Evolutionary conservation across 1,284 basidiomycete species (phyloP), one percentile per base, ranked within the genome.

Genomic region (Meira miltonrushii): DNA sequence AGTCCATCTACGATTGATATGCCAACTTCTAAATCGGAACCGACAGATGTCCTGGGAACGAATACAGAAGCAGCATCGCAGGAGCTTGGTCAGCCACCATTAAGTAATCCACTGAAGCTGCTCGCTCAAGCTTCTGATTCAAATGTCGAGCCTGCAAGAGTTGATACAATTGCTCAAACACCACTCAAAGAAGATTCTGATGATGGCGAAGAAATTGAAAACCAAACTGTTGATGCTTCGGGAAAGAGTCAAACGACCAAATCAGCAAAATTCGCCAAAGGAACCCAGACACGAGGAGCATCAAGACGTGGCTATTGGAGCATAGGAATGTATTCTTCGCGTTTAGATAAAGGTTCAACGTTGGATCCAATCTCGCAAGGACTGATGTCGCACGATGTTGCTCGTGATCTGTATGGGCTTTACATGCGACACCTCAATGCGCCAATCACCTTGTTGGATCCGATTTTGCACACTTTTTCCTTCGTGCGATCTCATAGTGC

Each of bases 351-450:
- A 12, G 23, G 40, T 3, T 39, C 60, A 15, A 25, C 19, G 5
- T 39, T 71, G 23, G 66, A 71, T 50, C 70, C 70, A 17, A 64
- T 72, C 56, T 43, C 59, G 15, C 55, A 52, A 9, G 61, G 65
- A 11, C 44, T 65, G 28, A 52, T 72, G 49, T 61, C 64, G 12
- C 54, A 61, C 19, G 51, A 47, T 47, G 55, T 61, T 54, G 70
- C 70, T 0, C 40, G 61, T 23, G 39, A 33, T 2, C 62, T 72
- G 15, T 70, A 61, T 41, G 19, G 54, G 3, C 44, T 64, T 13
- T 72, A 61, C 47, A 61, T 72, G 53, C 55, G 59, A 38, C 55
- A 61, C 28, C 59, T 71, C 57, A 72, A 71, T 38, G 60, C 62
- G 3, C 58, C 58, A 8, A 57, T 71, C 21, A 68, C 65, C 39